Conservation (phyloP, 371 early-diverging fungal species). For the Amoeboradix gromovi region DNA sequence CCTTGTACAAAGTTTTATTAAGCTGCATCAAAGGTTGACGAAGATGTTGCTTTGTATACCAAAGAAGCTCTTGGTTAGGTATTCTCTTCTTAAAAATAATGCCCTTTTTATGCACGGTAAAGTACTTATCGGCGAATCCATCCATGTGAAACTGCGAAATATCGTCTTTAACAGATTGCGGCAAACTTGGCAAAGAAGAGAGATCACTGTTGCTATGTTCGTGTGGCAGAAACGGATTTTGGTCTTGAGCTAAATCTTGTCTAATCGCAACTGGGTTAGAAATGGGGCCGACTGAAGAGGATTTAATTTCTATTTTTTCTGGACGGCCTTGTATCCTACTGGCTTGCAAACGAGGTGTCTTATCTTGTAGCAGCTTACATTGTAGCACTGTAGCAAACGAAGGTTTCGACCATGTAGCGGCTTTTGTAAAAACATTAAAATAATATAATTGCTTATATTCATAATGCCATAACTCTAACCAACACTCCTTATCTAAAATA, state of each 20-base stretch:
- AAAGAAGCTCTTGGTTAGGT: constrained; percentile 55
- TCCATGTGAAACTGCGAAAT: constrained; percentile 55
- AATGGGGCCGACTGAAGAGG: neutral
- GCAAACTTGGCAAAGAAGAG: constrained; percentile 8
- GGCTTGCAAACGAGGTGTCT: neutral
- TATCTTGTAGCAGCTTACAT: neutral
- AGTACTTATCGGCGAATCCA: constrained; percentile 67
- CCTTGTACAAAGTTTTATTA: constrained; percentile 41
- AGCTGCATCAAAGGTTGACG: constrained; percentile 45
- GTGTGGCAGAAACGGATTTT: neutral
- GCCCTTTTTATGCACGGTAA: constrained; percentile 58
- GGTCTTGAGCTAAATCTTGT: neutral
- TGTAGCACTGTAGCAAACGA: neutral
- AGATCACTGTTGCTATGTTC: neutral
- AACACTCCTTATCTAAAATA: neutral
- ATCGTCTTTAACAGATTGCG: constrained; percentile 30
- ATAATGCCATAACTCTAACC: neutral
- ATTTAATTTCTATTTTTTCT: neutral
- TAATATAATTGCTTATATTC: neutral
- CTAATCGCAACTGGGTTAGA: neutral
- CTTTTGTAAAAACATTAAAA: neutral
- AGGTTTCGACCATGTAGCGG: neutral
- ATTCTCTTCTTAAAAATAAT: constrained; percentile 41
- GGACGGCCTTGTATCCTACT: neutral
- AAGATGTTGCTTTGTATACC: constrained; percentile 29